phyloP scores from a whole-genome alignment of 495 filamentous ascomycete genomes.

The Paragyromitra xinjiangensis region DNA sequence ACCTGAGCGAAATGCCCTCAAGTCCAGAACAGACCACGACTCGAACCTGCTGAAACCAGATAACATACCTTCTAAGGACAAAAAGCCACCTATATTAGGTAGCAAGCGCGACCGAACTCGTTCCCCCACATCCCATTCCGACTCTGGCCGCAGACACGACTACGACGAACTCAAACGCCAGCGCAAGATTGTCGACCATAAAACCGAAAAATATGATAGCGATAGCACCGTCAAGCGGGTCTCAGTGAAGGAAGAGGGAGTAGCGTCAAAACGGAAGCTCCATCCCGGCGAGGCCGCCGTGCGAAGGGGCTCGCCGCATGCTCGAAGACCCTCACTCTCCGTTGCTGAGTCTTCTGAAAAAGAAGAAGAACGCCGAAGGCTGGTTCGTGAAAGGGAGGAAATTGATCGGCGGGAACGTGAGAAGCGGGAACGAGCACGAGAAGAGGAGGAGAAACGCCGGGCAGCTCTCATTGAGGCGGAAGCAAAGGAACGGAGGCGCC shows the following conservation, averaged over 20 bases:
- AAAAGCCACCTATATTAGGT: conserved; percentile 32
- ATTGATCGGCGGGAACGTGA: conserved; percentile 42
- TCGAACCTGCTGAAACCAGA: conserved; percentile 44
- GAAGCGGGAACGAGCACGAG: conserved; percentile 33
- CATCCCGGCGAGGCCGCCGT: conserved; percentile 32
- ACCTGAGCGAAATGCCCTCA: conserved; percentile 35
- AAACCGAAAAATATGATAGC: conserved; percentile 48
- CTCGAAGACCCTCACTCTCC: conserved; percentile 36
- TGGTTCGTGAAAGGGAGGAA: conserved; percentile 41
- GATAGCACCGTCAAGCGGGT: conserved; percentile 41
- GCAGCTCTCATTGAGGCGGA: conserved; percentile 32
- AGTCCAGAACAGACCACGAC: conserved; percentile 41
- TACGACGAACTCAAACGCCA: conserved; percentile 41
- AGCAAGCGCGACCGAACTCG: conserved; percentile 50
- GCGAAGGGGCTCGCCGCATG: conserved; percentile 25
- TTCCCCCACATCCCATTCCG: conserved; percentile 48
- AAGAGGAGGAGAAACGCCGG: conserved; percentile 41
- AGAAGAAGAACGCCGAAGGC: conserved; percentile 41
- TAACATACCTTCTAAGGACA: conserved; percentile 40
- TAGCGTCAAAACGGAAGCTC: conserved; percentile 29
- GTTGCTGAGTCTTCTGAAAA: conserved; percentile 30
- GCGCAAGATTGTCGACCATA: conserved; percentile 38
- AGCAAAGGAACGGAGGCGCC: conserved; percentile 44
- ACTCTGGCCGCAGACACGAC: conserved; percentile 46
- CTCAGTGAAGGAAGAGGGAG: conserved; percentile 41